Percentiles rank a stretch among this genome's conserved stretches.
These are phyloP conservation scores for Lentithecium fluviatile DNA, from an alignment of 495 filamentous ascomycete species.

Conservation along the genomic window DNA sequence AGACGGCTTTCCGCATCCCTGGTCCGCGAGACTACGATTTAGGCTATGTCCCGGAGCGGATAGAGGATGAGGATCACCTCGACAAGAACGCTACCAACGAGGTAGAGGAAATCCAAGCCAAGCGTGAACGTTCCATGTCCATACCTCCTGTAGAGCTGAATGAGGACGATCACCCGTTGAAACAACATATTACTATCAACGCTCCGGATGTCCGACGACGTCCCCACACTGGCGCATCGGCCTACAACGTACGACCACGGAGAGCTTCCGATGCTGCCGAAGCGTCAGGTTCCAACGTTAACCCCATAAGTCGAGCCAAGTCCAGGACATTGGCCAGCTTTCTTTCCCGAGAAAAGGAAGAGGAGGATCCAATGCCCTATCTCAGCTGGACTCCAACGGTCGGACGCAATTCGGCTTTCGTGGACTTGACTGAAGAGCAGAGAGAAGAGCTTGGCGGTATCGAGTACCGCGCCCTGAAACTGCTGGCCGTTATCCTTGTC, in stretches of 20 bases:
- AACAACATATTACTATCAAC: constrained; percentile 51
- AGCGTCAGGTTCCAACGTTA: constrained; percentile 10
- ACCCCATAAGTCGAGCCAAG: constrained; percentile 27
- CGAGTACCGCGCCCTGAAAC: constrained; percentile 89
- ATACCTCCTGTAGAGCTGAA: constrained; percentile 37
- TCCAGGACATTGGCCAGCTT: constrained; percentile 45
- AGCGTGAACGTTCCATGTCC: constrained; percentile 8
- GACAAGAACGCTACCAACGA: constrained; percentile 22
- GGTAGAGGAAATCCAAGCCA: not conserved
- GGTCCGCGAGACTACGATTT: constrained; percentile 83
- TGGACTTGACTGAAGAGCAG: constrained; percentile 84
- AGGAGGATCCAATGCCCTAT: constrained; percentile 69
- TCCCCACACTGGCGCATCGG: constrained; percentile 20
- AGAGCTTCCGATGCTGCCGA: constrained; percentile 7
- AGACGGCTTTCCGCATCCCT: constrained; percentile 75
- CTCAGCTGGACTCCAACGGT: constrained; percentile 91
- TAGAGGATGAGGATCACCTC: constrained; percentile 43
- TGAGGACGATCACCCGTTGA: constrained; percentile 41
- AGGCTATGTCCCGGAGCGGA: constrained; percentile 65
- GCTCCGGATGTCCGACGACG: constrained; percentile 44
- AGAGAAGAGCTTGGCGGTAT: constrained; percentile 91
- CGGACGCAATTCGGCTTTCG: constrained; percentile 86
- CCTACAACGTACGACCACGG: constrained; percentile 1
- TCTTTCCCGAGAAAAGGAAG: constrained; percentile 44
- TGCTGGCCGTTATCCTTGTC: constrained; percentile 68